phyloP scores from a whole-genome alignment of 139 green algal genomes.

The Haematococcus sp. region DNA sequence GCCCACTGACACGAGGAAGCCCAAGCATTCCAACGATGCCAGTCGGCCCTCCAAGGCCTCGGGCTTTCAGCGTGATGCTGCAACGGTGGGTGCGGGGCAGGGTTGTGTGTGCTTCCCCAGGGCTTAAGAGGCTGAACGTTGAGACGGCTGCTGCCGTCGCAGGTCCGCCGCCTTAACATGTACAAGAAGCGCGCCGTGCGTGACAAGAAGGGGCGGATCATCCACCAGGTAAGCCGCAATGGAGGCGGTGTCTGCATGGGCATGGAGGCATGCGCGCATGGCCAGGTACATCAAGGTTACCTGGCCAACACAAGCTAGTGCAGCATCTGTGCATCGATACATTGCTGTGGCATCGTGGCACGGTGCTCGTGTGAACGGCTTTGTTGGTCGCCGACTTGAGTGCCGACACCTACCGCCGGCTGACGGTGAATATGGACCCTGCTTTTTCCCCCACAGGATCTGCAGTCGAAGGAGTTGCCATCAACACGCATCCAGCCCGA shows the following conservation, averaged over 20 bases:
- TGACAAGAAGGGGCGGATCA: conserved; percentile 87
- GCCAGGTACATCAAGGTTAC: too few species aligned
- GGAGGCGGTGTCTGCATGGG: not conserved
- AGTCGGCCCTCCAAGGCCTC: conserved; percentile 62
- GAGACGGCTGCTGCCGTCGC: not conserved
- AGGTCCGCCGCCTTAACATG: conserved; percentile 94
- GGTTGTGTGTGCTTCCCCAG: not conserved
- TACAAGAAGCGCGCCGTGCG: conserved; percentile 87
- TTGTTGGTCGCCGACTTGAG: too few species aligned
- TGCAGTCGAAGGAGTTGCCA: conserved; percentile 94
- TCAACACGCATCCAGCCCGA: conserved; percentile 95
- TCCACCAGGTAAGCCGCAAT: conserved; percentile 63
- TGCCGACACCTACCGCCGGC: too few species aligned
- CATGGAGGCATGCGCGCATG: not conserved
- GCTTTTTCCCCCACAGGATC: conserved; percentile 49
- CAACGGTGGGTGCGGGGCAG: conserved; percentile 60
- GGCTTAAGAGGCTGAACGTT: not conserved
- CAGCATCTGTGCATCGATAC: not conserved
- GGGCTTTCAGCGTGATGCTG: conserved; percentile 59
- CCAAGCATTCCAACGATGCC: conserved; percentile 75
- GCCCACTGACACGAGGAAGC: conserved; percentile 59
- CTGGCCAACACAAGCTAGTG: too few species aligned
- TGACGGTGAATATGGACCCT: not conserved
- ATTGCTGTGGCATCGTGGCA: not conserved
- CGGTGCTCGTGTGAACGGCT: not conserved